phyloP scores from a whole-genome alignment of 257 asterid genomes.

The Jacaranda mimosifolia region DNA sequence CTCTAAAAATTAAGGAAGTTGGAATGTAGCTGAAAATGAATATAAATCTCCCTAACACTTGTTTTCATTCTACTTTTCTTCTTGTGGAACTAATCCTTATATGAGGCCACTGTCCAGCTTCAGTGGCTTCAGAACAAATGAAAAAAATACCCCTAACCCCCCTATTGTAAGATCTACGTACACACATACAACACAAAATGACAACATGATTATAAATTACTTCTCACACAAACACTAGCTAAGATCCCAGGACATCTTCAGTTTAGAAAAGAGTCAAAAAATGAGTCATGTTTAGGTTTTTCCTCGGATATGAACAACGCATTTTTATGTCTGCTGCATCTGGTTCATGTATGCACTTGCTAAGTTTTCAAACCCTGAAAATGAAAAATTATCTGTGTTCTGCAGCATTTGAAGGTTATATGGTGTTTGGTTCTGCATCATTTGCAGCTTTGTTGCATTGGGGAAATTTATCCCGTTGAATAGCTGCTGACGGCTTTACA shows the following conservation, averaged over 20 bases:
- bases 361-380: slow-evolving; percentile 61
- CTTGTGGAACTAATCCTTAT: slow-evolving; percentile 31
- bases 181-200: slow-evolving; percentile 39
- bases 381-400: too few relatives aligned
- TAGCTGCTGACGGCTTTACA: too few relatives aligned
- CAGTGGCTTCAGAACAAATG: slow-evolving; percentile 42
- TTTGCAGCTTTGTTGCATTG: too few relatives aligned
- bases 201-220: not conserved
- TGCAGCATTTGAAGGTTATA: too few relatives aligned
- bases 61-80: slow-evolving; percentile 32
- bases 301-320: slow-evolving; percentile 58
- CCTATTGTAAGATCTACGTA: slow-evolving; percentile 38
- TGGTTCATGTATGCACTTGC: slow-evolving; percentile 46
- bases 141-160: slow-evolving; percentile 42
- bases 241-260: too few relatives aligned
- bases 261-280: slow-evolving; percentile 68
- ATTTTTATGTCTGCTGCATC: slow-evolving; percentile 50
- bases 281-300: slow-evolving; percentile 82
- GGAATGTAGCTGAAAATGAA: slow-evolving; percentile 1
- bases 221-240: too few relatives aligned
- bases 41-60: slow-evolving; percentile 33
- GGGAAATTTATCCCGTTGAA: too few relatives aligned
- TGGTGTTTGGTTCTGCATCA: too few relatives aligned
- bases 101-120: slow-evolving; percentile 19
- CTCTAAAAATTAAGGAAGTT: not conserved